Evolutionary conservation across 352 stramenopile species (phyloP), one percentile per base, ranked within the genome.

Genomic region (Pythium aphanidermatum): DNA sequence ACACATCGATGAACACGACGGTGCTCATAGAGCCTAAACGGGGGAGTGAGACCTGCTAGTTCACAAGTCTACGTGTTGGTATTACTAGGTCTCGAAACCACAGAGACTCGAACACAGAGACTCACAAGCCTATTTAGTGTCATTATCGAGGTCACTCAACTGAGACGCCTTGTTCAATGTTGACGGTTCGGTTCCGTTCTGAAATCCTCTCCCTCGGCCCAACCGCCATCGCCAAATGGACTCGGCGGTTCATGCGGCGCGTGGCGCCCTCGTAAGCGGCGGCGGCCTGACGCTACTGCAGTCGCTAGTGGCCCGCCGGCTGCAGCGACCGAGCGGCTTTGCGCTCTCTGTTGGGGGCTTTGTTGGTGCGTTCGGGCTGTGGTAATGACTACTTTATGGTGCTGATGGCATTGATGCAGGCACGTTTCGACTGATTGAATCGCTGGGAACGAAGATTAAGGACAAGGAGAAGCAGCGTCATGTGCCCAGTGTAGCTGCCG

Each of bases 261-360:
- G 57, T 0, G 74, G 76, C 21, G 65, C 73, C 17, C 23, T 67
- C 21, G 61, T 68, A 16, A 48, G 58, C 0, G 60, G 55, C 12
- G 74, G 73, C 13, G 71, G 69, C 0, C 24, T 88, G 26, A 58
- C 74, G 11, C 34, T 56, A 0, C 26, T 53, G 17, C 73, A 85
- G 48, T 70, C 39, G 32, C n/a, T 85, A 37, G 32, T 86, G 5
- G 62, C 73, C 25, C 65, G 71, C 30, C 46, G 55, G 13, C 20
- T 77, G 3, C 51, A 49, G 35, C 35, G 47, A 12, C 76, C 76
- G 13, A 83, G 65, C 36, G 64, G 66, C 7, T 51, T 88, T 16
- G 76, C 74, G 17, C 43, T 86, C 20, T 62, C 75, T 0, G 50
- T 85, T 20, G 64, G 68, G 7, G 60, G 65, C 54, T 85, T 87